Base-by-base conservation (phyloP, 1,139 yeast genomes). In the Wickerhamomyces sp. region DNA sequence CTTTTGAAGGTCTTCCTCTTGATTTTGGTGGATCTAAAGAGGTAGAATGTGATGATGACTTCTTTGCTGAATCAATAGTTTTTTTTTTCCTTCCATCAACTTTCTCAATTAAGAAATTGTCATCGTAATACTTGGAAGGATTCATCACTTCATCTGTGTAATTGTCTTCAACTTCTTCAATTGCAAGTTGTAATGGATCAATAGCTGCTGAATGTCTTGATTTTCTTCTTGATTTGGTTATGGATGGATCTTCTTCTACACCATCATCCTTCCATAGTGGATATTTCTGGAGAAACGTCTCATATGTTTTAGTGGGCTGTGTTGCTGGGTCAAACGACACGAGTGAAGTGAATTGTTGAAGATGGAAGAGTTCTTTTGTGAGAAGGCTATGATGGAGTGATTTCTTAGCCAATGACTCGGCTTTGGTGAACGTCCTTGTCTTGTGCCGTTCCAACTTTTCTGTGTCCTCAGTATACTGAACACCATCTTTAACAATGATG, bases 351-450 rank as follows among this genome's bases (percentile, higher is more conserved):
- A 58, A 70, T 39, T 66, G 61, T 30, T 59, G 49, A 26, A 70
- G 46, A 46, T 70, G 74, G 37, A 61, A 70, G 13, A 70, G 49
- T 41, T 71, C 74, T 36, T 65, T 64, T 0, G 64, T 47, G 25
- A 67, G 44, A 7, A 58, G 36, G 23, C 62, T 62, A 41, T 62
- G 61, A 16, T 56, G 42, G 18, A 54, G 47, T 32, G 55, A 41
- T 34, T 63, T 23, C 19, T 57, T 54, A 4, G 60, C 61, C 35
- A 62, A 37, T 21, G 45, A 45, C 9, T 52, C 53, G 18, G 44
- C 29, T 7, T 19, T 31, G 2, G 44, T 23, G n/a, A 36, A 19
- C 12, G 36, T n/a, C 21, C 30, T 29, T 7, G 25, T 21, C 4
- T 16, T 26, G 29, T 29, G 23, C 2, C 28, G 19, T 5, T 21